Base-by-base conservation (phyloP, 768 basidiomycete species). In the Russula brevipes region DNA sequence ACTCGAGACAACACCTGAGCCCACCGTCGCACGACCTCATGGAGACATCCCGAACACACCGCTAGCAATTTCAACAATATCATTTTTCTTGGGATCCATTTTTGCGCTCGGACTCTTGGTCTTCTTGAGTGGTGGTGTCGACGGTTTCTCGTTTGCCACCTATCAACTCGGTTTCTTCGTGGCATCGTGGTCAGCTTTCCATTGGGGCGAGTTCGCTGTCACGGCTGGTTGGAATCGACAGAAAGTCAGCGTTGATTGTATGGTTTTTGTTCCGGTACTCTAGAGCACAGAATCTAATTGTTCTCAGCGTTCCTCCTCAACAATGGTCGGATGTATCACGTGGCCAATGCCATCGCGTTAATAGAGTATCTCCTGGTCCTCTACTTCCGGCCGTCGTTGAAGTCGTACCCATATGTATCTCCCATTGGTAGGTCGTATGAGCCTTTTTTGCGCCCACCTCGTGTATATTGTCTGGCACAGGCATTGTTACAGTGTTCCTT, bases 151-250 rank as follows among this genome's bases (percentile, higher is more conserved):
- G 81, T 89, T 88, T 83, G 74, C 83, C 0, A 89, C 86, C 33
- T 83, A 84, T 60, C 89, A 89, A 70, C 78, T 97, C 2, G 92
- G 89, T 0, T 85, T 91, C 73, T 98, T 94, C 73, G 65, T 91
- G 45, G 85, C 88, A 39, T 80, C 87, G 5, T 93, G 92, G 90
- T 81, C 91, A 0, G 77, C 80, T 41, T 99, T 99, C 73, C 97
- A 99, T 70, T 89, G 93, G 85, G 85, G 83, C 12, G 97, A 99
- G 73, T 98, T 94, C 70, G 89, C 88, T 42, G 93, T 95, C 4
- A 97, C 97, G 7, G 95, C 95, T 0, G 92, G 92, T 30, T 98
- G 92, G 89, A 98, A 98, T 74, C 76, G 87, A 45, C 88, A 89
- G 57, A 97, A 95, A 76, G 89, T 94, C 71, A 91, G 86, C 63